Evolutionary conservation across 208 protist genomes (phyloP), one percentile per base, ranked within the genome.

Genomic region (Zelonia costaricensis): DNA sequence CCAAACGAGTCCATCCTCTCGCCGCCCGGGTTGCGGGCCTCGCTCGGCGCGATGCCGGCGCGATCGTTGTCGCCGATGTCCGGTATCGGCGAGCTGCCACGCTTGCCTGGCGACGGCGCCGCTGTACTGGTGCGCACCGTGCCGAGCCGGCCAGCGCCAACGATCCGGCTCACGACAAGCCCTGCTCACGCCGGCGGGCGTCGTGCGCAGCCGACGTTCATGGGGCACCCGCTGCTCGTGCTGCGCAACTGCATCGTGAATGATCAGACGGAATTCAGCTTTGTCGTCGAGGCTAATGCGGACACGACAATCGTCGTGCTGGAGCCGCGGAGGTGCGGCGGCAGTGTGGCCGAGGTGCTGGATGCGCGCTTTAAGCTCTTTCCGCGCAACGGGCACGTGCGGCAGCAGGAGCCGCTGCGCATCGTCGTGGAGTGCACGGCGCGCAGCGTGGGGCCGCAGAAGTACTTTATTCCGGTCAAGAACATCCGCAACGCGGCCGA

Each of bases 341-440:
- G 63, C 49, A 53, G 59, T 45, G 59, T 74, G 12, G 44, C 64
- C 3, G 62, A 80, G 27, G 62, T 70, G 15, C 69, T 90, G 13
- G 88, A 94, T 40, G 85, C 84, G 9, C 76, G 77, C 1, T 95
- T 95, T 67, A 87, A 88, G 58, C 84, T 92, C 62, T 84, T 82
- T 36, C 86, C 84, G 28, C 78, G 82, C 8, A 91, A 88, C 53
- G 89, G 89, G 0, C 51, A 58, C 16, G 79, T 91, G 35, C 51
- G 62, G 13, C 51, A 47, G 22, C 53, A 66, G 9, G 78, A 90
- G 55, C 43, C 82, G 27, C 63, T 93, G 31, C 72, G 74, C 18
- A 88, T 95, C 55, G 76, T 79, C 20, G 86, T 92, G 10, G 81
- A 90, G 51, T 95, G 89, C 66, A 89, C 84, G 4, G 82, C 89